phyloP scores from a whole-genome alignment of 1,139 yeast genomes.

The Debaryomyces psychrophilus region DNA sequence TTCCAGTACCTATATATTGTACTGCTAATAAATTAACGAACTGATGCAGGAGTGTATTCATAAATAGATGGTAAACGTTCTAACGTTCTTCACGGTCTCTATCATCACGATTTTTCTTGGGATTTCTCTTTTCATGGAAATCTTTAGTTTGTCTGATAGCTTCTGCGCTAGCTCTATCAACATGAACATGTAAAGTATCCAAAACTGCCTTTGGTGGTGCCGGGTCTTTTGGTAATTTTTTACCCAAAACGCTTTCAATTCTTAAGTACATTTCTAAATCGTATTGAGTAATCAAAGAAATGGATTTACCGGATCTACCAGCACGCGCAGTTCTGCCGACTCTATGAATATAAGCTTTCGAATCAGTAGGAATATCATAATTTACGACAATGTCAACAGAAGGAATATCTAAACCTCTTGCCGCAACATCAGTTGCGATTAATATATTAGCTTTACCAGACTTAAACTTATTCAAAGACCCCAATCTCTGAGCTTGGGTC shows the following conservation, averaged over 20 bases:
- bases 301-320: constrained; percentile 90
- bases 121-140: constrained; percentile 53
- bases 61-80: not conserved
- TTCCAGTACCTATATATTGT: not conserved
- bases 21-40: not conserved
- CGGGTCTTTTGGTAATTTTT: constrained; percentile 79
- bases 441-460: constrained; percentile 80
- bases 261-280: constrained; percentile 86
- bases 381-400: constrained; percentile 90
- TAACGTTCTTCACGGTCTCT: constrained; percentile 48
- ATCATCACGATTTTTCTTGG: constrained; percentile 44
- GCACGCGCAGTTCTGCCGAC: constrained; percentile 99
- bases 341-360: constrained; percentile 96
- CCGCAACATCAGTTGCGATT: constrained; percentile 97
- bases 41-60: constrained; percentile 2
- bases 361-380: constrained; percentile 95
- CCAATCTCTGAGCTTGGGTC: constrained; percentile 88
- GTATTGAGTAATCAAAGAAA: constrained; percentile 91
- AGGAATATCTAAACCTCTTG: constrained; percentile 97
- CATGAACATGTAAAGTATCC: constrained; percentile 78
- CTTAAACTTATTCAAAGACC: constrained; percentile 90
- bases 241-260: constrained; percentile 84
- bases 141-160: constrained; percentile 85
- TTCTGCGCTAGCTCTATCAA: constrained; percentile 89
- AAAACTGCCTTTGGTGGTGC: constrained; percentile 75